Conservation (phyloP, 306 rosid genomes). For the Vigna hirtella region DNA sequence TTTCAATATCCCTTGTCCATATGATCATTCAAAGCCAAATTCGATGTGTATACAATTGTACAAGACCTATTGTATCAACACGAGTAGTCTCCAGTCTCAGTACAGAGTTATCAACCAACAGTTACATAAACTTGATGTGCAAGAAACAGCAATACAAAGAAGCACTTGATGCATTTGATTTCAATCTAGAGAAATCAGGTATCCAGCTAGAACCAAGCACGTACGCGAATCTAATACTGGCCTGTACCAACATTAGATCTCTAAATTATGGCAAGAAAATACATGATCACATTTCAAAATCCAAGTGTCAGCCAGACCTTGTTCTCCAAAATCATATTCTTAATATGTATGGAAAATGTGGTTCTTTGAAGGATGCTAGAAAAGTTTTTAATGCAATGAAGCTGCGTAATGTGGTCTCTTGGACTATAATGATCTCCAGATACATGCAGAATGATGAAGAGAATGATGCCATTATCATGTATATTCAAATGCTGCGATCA, state of each 20-base stretch:
- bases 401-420: slow-evolving; percentile 68
- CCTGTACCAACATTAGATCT: slow-evolving; percentile 68
- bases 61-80: slow-evolving; percentile 40
- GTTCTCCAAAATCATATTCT: slow-evolving; percentile 71
- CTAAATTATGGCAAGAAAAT: slow-evolving; percentile 64
- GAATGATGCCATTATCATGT: slow-evolving; percentile 63
- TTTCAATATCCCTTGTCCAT: slow-evolving; percentile 32
- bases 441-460: slow-evolving; percentile 63
- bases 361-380: slow-evolving; percentile 71
- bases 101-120: slow-evolving; percentile 50
- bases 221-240: slow-evolving; percentile 59
- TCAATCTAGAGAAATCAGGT: slow-evolving; percentile 42
- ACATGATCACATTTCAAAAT: slow-evolving; percentile 57
- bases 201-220: slow-evolving; percentile 56
- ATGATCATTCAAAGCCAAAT: slow-evolving; percentile 48
- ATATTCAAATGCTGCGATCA: slow-evolving; percentile 61
- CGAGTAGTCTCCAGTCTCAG: slow-evolving; percentile 35
- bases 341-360: slow-evolving; percentile 82
- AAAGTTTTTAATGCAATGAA: slow-evolving; percentile 72
- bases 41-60: slow-evolving; percentile 44
- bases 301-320: slow-evolving; percentile 52
- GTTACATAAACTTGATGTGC: slow-evolving; percentile 58
- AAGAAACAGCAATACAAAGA: slow-evolving; percentile 58
- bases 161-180: slow-evolving; percentile 69
- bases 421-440: slow-evolving; percentile 83